Conservation (phyloP, 345 rosid species). For the Eucalyptus curtisii region DNA sequence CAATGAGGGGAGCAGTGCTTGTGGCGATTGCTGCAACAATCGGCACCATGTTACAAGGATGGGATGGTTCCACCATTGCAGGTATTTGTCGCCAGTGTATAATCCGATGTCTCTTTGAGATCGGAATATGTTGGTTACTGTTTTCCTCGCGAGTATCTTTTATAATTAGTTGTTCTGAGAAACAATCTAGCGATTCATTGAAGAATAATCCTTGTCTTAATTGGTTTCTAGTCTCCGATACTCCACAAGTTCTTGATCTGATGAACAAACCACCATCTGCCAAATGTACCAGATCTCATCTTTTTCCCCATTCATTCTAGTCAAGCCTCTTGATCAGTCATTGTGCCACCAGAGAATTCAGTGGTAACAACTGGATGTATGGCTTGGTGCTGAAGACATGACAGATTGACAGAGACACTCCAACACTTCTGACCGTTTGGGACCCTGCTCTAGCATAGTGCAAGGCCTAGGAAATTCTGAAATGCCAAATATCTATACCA, state of each 20-base stretch:
- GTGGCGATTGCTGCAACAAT: slow-evolving; percentile 25
- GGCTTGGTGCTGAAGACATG: neutral
- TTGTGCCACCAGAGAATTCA: neutral
- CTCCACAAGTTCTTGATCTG: neutral
- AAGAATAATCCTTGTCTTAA: neutral
- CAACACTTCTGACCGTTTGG: neutral
- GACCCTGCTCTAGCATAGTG: neutral
- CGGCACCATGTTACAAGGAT: slow-evolving; percentile 26
- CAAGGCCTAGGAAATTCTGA: neutral
- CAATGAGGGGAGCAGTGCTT: slow-evolving; percentile 21
- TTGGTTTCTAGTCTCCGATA: neutral
- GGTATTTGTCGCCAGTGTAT: slow-evolving; percentile 1
- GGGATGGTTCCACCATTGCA: slow-evolving; percentile 28
- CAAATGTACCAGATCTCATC: neutral
- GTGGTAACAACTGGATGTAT: neutral
- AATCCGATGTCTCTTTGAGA: neutral
- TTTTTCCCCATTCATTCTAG: neutral
- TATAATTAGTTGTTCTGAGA: neutral
- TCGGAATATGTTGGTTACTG: neutral
- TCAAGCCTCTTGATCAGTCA: neutral
- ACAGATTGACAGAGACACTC: neutral
- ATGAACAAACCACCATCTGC: neutral
- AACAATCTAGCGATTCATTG: neutral
- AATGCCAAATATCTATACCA: neutral
- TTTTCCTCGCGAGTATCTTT: neutral